Evolutionary conservation across 345 rosid genomes (phyloP), one percentile per base, ranked within the genome.

Genomic region (Streptanthus diversifolius): DNA sequence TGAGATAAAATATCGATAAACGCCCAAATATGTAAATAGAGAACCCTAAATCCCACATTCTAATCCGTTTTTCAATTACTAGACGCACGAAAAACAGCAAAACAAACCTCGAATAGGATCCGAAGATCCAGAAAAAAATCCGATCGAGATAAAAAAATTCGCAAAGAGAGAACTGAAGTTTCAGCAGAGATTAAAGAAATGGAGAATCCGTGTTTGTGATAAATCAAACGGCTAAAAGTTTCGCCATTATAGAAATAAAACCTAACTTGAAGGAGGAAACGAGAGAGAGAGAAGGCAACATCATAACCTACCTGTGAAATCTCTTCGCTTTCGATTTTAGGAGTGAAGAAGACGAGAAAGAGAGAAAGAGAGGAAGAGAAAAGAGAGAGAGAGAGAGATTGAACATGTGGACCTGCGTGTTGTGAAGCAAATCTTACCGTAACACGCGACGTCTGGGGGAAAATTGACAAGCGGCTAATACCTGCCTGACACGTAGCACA

Each of bases 361-460:
- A n/a, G 35, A 51, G 51, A 22, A 32, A 27, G 52, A 51, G 73
- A 67, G 62, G 32, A 62, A 9, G 39, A 30, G 41, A 37, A 74
- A 24, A 24, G 22, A 53, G 41, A 68, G 71, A 68, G 40, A 32
- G 67, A 72, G 64, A 71, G 44, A 67, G 58, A 56, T 24, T 14
- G 56, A 59, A 77, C 73, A 75, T 69, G 82, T 77, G 82, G 76
- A 68, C 64, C 75, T 45, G 29, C 9, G 56, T 61, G 7, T 33
- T 72, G 51, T n/a, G 70, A 45, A 62, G 44, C 9, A 73, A 78
- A 59, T 72, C 77, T 77, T 77, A 87, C 85, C 93, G 91, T 84
- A 78, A 80, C 82, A 80, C 81, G 60, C n/a, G 71, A 85, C 87
- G 85, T 79, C 78, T 54, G 33, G 62, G 69, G 62, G 69, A 39